Conservation (phyloP, 495 filamentous ascomycete genomes). For the Lentithecium fluviatile region DNA sequence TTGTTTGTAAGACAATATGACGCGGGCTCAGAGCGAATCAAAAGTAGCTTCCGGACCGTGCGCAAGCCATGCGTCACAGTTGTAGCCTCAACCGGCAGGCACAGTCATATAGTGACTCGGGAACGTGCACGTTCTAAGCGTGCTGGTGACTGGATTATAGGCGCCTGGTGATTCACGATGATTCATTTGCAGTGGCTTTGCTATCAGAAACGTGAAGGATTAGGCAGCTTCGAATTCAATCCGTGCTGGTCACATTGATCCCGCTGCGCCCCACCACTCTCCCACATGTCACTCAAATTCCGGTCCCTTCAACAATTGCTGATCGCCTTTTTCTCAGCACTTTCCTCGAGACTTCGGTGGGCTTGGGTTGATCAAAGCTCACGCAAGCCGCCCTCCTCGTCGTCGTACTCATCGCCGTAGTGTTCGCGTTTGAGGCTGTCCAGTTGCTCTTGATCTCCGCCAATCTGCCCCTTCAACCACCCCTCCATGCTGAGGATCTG, state of each 20-base stretch:
- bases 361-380: slow-evolving; percentile 46
- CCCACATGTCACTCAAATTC: too few relatives aligned
- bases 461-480: slow-evolving; percentile 53
- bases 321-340: too few relatives aligned
- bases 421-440: slow-evolving; percentile 53
- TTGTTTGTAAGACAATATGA: slow-evolving; percentile 14
- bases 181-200: slow-evolving; percentile 6
- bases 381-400: slow-evolving; percentile 59
- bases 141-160: not conserved
- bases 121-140: not conserved
- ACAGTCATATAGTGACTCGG: slow-evolving; percentile 27
- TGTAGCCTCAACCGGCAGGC: not conserved
- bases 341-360: too few relatives aligned
- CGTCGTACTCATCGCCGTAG: slow-evolving; percentile 62
- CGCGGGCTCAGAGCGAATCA: slow-evolving; percentile 13
- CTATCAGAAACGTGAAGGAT: too few relatives aligned
- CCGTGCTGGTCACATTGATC: too few relatives aligned
- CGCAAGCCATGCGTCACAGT: slow-evolving; percentile 3
- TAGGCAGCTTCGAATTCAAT: too few relatives aligned
- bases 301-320: too few relatives aligned
- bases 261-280: too few relatives aligned
- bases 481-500: slow-evolving; percentile 65
- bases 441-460: slow-evolving; percentile 54
- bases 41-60: not conserved
- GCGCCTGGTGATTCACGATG: not conserved